A percentile compares a stretch with the other conserved stretches of the same genome.
These are phyloP conservation scores for Micractinium sp. DNA, from an alignment of 139 green algal species.

Conservation along the genomic window DNA sequence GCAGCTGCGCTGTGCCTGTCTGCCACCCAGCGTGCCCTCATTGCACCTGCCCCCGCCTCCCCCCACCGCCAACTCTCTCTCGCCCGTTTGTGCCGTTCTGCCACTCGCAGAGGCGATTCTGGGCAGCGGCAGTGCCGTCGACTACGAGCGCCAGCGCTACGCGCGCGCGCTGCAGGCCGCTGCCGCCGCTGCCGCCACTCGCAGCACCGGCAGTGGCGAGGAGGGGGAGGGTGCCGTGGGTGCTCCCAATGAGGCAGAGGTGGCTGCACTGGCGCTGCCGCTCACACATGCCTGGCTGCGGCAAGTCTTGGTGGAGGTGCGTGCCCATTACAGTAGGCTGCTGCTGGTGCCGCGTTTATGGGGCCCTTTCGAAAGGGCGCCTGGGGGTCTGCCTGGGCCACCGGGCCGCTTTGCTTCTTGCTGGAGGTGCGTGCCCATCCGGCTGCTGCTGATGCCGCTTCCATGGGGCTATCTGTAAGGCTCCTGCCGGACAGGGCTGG, in stretches of 20 bases:
- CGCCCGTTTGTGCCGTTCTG: not conserved
- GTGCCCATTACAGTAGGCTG: not conserved
- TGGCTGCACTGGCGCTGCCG: not conserved
- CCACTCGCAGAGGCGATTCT: slow-evolving; percentile 33
- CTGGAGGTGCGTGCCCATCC: not conserved
- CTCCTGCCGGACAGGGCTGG: no score
- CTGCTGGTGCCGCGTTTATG: no score
- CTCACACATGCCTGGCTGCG: slow-evolving; percentile 12
- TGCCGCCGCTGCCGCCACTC: not conserved
- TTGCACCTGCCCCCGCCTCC: not conserved
- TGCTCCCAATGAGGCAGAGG: no score
- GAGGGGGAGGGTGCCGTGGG: not conserved
- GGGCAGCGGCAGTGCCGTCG: slow-evolving; percentile 20
- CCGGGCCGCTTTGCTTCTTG: no score
- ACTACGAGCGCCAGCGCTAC: slow-evolving; percentile 42
- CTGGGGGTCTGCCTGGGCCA: no score
- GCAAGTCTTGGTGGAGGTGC: not conserved
- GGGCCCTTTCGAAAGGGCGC: no score
- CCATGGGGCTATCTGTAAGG: no score
- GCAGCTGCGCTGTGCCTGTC: no score
- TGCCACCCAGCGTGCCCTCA: no score
- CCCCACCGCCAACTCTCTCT: no score
- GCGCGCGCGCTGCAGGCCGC: slow-evolving; percentile 12
- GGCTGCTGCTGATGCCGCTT: not conserved
- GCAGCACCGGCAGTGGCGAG: not conserved